Conservation (phyloP, 1,284 basidiomycete genomes). For the Tilletiopsis washingtonensis region DNA sequence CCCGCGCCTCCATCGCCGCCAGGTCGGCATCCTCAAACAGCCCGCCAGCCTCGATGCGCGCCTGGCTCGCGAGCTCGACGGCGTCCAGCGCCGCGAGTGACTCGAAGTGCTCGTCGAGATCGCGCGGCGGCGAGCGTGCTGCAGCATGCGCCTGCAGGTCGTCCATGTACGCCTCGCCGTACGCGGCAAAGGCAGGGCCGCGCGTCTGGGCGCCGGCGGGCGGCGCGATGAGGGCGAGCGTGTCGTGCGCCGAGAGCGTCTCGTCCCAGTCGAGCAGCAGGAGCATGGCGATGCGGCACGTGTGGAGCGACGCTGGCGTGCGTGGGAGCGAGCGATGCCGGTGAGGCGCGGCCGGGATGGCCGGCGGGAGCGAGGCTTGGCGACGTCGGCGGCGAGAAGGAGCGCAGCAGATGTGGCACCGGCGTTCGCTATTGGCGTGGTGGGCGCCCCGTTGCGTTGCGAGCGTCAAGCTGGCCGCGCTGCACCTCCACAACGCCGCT, state of each 20-base stretch:
- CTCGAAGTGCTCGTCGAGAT: constrained; percentile 12
- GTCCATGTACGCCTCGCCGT: constrained; percentile 22
- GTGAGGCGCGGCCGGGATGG: too few species aligned
- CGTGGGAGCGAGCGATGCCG: too few species aligned
- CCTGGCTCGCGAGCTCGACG: constrained; percentile 22
- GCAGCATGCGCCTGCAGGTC: constrained; percentile 12
- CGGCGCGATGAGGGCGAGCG: constrained; percentile 34
- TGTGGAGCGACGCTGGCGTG: too few species aligned
- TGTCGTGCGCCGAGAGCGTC: constrained; percentile 38
- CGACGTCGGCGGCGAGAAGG: too few species aligned
- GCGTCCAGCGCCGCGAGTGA: constrained; percentile 17
- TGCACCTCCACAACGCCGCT: too few species aligned
- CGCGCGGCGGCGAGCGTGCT: not conserved
- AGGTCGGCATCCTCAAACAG: constrained; percentile 21
- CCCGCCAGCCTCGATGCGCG: constrained; percentile 18
- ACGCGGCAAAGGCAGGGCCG: constrained; percentile 19
- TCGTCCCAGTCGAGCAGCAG: constrained; percentile 45
- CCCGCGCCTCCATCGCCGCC: constrained; percentile 4
- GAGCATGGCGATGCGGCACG: too few species aligned
- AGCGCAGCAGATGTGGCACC: too few species aligned
- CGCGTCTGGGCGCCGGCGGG: constrained; percentile 8
- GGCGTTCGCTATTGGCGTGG: too few species aligned
- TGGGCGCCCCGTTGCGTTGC: too few species aligned
- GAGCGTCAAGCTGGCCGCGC: too few species aligned
- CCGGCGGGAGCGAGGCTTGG: too few species aligned